Percentiles rank a stretch among this genome's conserved stretches.
Conservation (phyloP, 139 green algal species). For the Tetraselmis chui region DNA sequence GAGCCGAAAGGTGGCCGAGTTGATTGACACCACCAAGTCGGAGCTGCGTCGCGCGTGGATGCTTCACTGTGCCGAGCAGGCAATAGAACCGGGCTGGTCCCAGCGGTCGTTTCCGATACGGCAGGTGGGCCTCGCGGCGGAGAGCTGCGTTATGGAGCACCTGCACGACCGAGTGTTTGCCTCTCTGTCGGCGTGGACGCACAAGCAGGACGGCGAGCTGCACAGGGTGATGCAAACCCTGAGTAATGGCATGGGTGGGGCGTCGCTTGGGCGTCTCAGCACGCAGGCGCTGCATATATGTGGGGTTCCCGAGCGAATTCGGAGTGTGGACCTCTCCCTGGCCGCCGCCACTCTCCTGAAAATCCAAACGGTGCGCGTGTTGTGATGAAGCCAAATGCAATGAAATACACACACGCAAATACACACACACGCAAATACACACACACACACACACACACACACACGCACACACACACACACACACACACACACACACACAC, state of each 20-base stretch:
- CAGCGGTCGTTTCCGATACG: background rate
- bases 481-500: too few relatives aligned
- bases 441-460: too few relatives aligned
- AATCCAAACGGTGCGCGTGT: background rate
- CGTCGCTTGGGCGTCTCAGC: background rate
- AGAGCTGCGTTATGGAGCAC: background rate
- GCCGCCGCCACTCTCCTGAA: background rate
- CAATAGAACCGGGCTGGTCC: background rate
- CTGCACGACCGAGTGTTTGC: background rate
- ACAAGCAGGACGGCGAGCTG: background rate
- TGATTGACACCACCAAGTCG: background rate
- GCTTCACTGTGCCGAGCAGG: background rate
- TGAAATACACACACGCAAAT: too few relatives aligned
- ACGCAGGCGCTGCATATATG: background rate
- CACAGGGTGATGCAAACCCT: background rate
- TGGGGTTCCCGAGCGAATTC: background rate
- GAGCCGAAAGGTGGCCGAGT: background rate
- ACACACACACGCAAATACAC: too few relatives aligned
- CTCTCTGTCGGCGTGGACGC: background rate
- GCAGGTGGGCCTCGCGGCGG: background rate
- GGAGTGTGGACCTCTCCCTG: background rate
- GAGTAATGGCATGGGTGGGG: background rate
- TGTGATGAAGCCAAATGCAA: too few relatives aligned
- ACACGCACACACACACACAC: too few relatives aligned
- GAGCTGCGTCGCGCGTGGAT: background rate